Evolutionary conservation across 2,329 filamentous ascomycete species (phyloP).

Genomic region (Neofusicoccum cordaticola): DNA sequence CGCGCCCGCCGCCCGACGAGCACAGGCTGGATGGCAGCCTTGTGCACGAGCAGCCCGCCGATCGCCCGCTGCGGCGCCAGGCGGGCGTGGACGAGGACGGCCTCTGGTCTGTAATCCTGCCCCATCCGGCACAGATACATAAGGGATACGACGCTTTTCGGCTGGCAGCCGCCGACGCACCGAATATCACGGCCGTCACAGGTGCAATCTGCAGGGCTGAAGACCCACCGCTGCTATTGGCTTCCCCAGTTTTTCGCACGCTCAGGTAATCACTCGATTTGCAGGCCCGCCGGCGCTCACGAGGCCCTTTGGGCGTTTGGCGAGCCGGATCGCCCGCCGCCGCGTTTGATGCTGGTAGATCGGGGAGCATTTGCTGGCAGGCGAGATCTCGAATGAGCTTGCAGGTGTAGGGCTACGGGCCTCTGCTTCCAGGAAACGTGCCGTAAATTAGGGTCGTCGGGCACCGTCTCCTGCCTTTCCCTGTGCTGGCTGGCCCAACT

Average conservation of each 20-base stretch:
- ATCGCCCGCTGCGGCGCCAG: constrained; percentile 1
- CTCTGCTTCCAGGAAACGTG: neutral
- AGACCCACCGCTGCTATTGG: constrained; percentile 15
- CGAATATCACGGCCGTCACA: constrained; percentile 5
- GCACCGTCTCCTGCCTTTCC: neutral
- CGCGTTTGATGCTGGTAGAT: neutral
- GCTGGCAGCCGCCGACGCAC: neutral
- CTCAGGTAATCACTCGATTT: constrained; percentile 14
- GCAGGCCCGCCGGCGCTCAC: constrained; percentile 7
- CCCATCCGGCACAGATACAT: neutral
- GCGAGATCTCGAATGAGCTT: neutral
- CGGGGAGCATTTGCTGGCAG: neutral
- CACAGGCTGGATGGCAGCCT: constrained; percentile 8
- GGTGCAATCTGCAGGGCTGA: constrained; percentile 17
- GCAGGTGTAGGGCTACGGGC: neutral
- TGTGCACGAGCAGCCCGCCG: constrained; percentile 9
- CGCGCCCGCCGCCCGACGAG: neutral
- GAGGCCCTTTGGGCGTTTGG: neutral
- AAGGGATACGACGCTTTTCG: neutral
- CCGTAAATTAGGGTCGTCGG: neutral
- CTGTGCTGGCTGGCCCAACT: neutral
- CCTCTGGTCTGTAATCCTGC: neutral
- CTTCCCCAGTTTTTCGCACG: constrained; percentile 18
- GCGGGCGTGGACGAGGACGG: constrained; percentile 2
- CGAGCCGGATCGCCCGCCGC: constrained; percentile 6